phyloP scores from a whole-genome alignment of 345 rosid genomes.

The Adansonia digitata region DNA sequence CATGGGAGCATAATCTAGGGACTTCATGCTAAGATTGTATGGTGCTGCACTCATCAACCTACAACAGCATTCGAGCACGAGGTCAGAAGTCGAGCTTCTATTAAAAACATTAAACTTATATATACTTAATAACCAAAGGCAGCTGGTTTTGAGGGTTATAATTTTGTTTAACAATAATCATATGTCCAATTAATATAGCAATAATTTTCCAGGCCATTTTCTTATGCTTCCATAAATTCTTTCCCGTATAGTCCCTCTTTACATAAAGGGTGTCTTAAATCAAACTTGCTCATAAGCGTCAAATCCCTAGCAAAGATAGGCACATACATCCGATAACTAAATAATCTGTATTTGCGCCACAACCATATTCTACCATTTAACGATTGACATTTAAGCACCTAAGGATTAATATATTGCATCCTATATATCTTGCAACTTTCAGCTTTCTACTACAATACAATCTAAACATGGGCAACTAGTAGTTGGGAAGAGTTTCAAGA shows the following conservation, averaged over 20 bases:
- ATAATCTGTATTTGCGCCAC: neutral
- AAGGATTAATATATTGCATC: neutral
- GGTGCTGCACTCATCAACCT: constrained; percentile 61
- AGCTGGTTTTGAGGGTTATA: neutral
- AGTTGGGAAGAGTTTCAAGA: neutral
- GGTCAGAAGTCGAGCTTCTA: neutral
- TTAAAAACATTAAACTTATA: neutral
- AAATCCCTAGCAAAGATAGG: neutral
- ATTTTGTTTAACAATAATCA: neutral
- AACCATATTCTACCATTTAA: neutral
- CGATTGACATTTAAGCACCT: neutral
- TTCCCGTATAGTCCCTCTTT: no score
- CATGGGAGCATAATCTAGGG: constrained; percentile 29
- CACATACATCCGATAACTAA: neutral
- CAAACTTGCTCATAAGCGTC: neutral
- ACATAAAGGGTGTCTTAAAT: no score
- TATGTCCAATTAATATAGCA: neutral
- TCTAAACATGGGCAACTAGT: neutral
- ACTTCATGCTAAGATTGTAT: constrained; percentile 37
- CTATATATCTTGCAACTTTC: neutral
- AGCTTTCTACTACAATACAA: neutral
- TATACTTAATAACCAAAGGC: neutral
- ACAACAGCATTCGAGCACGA: constrained; percentile 12
- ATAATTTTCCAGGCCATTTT: neutral
- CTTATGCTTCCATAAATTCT: neutral